phyloP scores from a whole-genome alignment of 352 stramenopile species.

The Globisporangium mamillatum region DNA sequence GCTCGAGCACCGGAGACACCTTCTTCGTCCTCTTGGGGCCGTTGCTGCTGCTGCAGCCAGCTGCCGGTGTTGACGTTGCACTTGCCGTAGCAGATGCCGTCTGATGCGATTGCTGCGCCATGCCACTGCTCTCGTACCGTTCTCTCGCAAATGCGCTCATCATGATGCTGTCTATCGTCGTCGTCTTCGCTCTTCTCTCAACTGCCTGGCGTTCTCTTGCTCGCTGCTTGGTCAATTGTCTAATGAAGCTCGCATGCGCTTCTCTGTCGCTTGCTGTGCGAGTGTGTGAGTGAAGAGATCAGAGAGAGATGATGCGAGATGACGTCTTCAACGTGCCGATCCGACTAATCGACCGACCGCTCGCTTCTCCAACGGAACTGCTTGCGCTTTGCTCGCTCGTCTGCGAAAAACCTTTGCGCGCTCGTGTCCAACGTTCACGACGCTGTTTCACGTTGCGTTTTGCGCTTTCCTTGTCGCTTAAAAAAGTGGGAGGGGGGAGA shows the following conservation, averaged over 20 bases:
- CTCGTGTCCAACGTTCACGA: not conserved
- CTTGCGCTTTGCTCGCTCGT: not conserved
- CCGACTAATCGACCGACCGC: not conserved
- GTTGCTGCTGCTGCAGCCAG: not conserved
- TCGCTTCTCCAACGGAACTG: not conserved
- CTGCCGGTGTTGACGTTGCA: not conserved
- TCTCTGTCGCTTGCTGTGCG: not conserved
- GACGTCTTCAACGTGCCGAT: not conserved
- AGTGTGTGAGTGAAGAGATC: not conserved
- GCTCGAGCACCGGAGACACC: constrained; percentile 32
- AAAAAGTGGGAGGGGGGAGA: not conserved
- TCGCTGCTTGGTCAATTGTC: not conserved
- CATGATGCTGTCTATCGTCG: not conserved
- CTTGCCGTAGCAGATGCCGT: not conserved
- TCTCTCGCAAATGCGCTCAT: constrained; percentile 15
- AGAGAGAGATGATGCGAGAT: not conserved
- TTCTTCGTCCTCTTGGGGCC: constrained; percentile 39
- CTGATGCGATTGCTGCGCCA: not conserved
- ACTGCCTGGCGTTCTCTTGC: not conserved
- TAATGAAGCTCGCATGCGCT: not conserved
- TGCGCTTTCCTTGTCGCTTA: not conserved
- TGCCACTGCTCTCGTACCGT: constrained; percentile 6
- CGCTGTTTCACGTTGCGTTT: no score
- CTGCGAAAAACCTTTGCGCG: not conserved
- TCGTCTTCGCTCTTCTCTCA: not conserved